phyloP scores from a whole-genome alignment of 2,329 filamentous ascomycete species.

The Trichothecium sympodiale region DNA sequence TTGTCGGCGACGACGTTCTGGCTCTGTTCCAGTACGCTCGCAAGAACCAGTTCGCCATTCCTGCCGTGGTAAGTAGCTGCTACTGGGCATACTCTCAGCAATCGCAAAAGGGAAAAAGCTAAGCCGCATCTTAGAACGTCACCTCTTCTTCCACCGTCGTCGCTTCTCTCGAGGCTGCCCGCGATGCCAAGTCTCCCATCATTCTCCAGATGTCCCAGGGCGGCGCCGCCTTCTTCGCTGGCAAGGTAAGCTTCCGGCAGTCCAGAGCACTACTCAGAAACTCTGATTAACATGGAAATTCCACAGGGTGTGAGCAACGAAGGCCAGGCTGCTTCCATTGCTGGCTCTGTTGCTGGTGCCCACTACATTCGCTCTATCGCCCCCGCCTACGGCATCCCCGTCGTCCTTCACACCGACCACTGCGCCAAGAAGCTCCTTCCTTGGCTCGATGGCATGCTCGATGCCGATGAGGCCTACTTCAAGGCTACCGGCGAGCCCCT shows the following conservation, averaged over 20 bases:
- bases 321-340: conserved; percentile 79
- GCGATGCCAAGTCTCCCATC: conserved; percentile 82
- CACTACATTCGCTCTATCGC: conserved; percentile 89
- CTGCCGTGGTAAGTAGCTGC: conserved; percentile 46
- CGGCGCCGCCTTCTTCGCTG: conserved; percentile 85
- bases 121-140: conserved; percentile 48
- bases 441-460: conserved; percentile 93
- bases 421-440: conserved; percentile 99
- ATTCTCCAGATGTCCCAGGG: conserved; percentile 92
- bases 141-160: conserved; percentile 76
- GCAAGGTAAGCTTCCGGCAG: conserved; percentile 49
- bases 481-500: conserved; percentile 86
- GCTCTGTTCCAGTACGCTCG: conserved; percentile 82
- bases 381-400: conserved; percentile 77
- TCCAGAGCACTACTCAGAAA: background rate
- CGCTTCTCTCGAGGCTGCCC: conserved; percentile 84
- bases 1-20: conserved; percentile 42
- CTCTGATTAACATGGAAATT: conserved; percentile 8
- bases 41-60: conserved; percentile 80
- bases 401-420: conserved; percentile 94
- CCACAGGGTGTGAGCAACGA: conserved; percentile 61
- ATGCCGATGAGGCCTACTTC: conserved; percentile 91
- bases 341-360: conserved; percentile 77
- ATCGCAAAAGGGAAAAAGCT: conserved; percentile 2
- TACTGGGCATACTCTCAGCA: background rate